A percentile compares a stretch with the other conserved stretches of the same genome.
Conservation (phyloP, 2,329 filamentous ascomycete genomes). For the Fusarium pininemorale region DNA sequence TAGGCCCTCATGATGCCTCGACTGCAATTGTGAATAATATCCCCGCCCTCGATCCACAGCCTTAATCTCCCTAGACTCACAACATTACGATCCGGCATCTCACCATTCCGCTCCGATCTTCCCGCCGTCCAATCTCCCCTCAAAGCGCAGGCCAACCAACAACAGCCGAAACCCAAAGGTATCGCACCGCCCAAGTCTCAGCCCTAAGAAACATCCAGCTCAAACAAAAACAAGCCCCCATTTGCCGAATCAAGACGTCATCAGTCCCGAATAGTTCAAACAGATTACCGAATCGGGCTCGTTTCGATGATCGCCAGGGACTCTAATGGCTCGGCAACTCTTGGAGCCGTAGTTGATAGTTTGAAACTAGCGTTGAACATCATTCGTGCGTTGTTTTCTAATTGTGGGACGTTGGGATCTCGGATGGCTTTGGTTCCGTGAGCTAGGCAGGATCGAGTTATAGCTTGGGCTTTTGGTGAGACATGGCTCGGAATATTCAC, state of each 20-base stretch:
- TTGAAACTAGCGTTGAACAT: neutral
- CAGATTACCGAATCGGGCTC: neutral
- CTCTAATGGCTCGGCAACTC: constrained; percentile 7
- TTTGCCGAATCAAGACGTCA: neutral
- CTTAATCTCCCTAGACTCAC: neutral
- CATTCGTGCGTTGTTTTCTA: neutral
- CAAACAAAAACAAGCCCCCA: neutral
- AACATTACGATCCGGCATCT: neutral
- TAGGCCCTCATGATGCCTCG: neutral
- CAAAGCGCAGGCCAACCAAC: neutral
- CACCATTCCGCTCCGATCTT: constrained; percentile 1
- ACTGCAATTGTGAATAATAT: neutral
- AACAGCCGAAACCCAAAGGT: neutral
- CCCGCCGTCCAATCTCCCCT: neutral
- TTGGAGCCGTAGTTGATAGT: constrained; percentile 9
- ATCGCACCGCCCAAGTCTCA: neutral
- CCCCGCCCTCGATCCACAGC: too few species aligned
- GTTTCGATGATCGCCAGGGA: constrained; percentile 24
- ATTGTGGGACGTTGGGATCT: neutral
- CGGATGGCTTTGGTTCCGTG: constrained; percentile 15
- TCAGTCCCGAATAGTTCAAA: neutral
- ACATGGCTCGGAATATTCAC: constrained; percentile 4
- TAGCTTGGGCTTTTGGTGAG: constrained; percentile 9
- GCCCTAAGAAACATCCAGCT: neutral
- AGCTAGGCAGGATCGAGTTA: neutral